phyloP scores from a whole-genome alignment of 768 basidiomycete species.

The Bullera alba region DNA sequence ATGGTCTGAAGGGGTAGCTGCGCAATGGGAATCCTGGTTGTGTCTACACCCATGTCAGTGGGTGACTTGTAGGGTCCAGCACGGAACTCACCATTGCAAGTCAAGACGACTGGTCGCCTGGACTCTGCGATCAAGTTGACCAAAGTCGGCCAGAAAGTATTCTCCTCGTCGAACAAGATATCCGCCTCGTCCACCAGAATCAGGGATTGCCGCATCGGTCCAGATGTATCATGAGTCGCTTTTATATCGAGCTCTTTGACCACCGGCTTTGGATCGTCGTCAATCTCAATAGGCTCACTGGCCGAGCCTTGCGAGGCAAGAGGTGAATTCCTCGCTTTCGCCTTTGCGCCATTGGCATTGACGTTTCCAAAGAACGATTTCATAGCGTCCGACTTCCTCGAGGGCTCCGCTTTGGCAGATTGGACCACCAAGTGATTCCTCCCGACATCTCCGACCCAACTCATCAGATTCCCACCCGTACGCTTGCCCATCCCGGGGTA shows the following conservation, averaged over 20 bases:
- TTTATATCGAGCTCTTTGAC: neutral
- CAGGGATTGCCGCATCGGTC: conserved; percentile 63
- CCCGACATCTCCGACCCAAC: conserved; percentile 82
- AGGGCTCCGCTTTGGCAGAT: neutral
- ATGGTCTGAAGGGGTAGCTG: conserved; percentile 72
- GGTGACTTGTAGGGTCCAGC: neutral
- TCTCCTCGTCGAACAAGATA: conserved; percentile 74
- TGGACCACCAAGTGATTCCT: conserved; percentile 75
- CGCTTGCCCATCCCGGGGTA: conserved; percentile 91
- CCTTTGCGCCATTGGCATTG: neutral
- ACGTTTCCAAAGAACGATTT: conserved; percentile 14
- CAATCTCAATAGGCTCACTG: conserved; percentile 15
- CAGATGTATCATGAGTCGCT: neutral
- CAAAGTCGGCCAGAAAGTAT: conserved; percentile 77
- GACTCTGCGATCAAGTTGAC: conserved; percentile 73
- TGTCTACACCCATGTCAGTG: conserved; percentile 55
- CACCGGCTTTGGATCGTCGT: neutral
- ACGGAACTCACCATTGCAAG: conserved; percentile 73
- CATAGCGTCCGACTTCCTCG: conserved; percentile 1
- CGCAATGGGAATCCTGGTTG: conserved; percentile 60
- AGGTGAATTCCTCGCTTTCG: neutral
- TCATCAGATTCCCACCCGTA: conserved; percentile 67
- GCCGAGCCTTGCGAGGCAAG: conserved; percentile 10
- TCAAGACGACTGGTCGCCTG: conserved; percentile 81
- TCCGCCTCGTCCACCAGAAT: conserved; percentile 94